Conservation (phyloP, 1,284 basidiomycete species). For the Takashimella koratensis region DNA sequence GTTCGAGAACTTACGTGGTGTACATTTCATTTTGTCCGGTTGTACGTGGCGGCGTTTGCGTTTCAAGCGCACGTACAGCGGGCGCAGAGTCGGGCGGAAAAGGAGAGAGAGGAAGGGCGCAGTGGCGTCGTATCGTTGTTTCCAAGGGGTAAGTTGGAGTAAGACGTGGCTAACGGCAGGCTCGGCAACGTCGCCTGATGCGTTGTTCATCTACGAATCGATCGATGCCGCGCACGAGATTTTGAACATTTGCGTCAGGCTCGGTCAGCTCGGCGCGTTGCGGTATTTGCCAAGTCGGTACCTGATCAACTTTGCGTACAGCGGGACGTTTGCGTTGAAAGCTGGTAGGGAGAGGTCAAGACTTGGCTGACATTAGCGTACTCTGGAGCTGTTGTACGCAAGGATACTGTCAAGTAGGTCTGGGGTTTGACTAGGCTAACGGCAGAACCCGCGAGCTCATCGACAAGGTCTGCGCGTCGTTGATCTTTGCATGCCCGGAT, state of each 20-base stretch:
- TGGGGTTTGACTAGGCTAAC: conserved; percentile 8
- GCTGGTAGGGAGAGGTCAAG: too few species aligned
- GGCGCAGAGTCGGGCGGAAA: conserved; percentile 38
- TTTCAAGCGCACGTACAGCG: conserved; percentile 52
- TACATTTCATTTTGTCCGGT: conserved; percentile 48
- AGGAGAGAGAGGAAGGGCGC: conserved; percentile 16
- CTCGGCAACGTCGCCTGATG: conserved; percentile 46
- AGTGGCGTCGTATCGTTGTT: conserved; percentile 24
- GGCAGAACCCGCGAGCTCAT: conserved; percentile 38
- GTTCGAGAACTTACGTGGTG: conserved; percentile 41
- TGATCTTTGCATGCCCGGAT: conserved; percentile 37
- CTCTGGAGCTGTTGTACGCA: conserved; percentile 33
- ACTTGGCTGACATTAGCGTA: too few species aligned
- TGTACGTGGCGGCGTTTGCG: conserved; percentile 50
- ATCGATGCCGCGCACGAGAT: conserved; percentile 48
- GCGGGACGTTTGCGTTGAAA: conserved; percentile 44
- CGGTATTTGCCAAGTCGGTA: conserved; percentile 43
- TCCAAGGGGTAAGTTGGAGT: conserved; percentile 23
- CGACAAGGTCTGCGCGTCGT: conserved; percentile 35
- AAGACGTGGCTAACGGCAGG: conserved; percentile 15
- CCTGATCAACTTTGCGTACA: conserved; percentile 45
- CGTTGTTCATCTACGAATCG: conserved; percentile 47
- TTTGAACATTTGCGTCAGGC: conserved; percentile 39
- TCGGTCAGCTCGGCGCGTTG: conserved; percentile 41
- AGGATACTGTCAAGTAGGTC: conserved; percentile 34